Conservation (phyloP, 352 stramenopile species). For the Plasmopara viticola region DNA sequence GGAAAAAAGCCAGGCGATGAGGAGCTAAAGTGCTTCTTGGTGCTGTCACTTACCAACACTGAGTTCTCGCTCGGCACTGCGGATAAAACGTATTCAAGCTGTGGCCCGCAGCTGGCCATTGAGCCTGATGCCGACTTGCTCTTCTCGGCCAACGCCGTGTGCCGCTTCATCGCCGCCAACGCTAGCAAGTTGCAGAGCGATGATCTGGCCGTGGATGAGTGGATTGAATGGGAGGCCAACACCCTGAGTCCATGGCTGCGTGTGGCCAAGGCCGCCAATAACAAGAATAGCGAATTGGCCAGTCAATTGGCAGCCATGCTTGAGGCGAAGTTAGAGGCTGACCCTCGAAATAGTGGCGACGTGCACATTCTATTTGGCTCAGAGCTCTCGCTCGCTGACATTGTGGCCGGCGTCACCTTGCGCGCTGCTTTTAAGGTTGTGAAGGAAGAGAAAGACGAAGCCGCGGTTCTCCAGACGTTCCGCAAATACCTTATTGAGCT, state of each 20-base stretch:
- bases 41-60: conserved; percentile 40
- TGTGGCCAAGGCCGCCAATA: conserved; percentile 40
- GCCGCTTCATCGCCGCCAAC: conserved; percentile 58
- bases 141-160: conserved; percentile 76
- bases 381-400: conserved; percentile 60
- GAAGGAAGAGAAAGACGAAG: conserved; percentile 36
- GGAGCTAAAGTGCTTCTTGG: conserved; percentile 82
- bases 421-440: conserved; percentile 53
- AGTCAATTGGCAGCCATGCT: conserved; percentile 45
- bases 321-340: conserved; percentile 54
- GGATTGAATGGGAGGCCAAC: conserved; percentile 75
- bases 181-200: conserved; percentile 51
- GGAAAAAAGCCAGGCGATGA: conserved; percentile 49
- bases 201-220: conserved; percentile 77
- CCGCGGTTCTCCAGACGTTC: conserved; percentile 45
- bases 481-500: conserved; percentile 64
- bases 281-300: conserved; percentile 19
- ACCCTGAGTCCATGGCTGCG: conserved; percentile 52
- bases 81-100: conserved; percentile 54
- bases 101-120: conserved; percentile 48
- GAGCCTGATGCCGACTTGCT: conserved; percentile 29
- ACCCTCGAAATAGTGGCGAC: conserved; percentile 31
- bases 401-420: conserved; percentile 68
- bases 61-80: conserved; percentile 43
- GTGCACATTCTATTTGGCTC: conserved; percentile 61